These are phyloP conservation scores for Zizania palustris DNA, from an alignment of 202 grass and related monocot genomes.

Conservation along the genomic window DNA sequence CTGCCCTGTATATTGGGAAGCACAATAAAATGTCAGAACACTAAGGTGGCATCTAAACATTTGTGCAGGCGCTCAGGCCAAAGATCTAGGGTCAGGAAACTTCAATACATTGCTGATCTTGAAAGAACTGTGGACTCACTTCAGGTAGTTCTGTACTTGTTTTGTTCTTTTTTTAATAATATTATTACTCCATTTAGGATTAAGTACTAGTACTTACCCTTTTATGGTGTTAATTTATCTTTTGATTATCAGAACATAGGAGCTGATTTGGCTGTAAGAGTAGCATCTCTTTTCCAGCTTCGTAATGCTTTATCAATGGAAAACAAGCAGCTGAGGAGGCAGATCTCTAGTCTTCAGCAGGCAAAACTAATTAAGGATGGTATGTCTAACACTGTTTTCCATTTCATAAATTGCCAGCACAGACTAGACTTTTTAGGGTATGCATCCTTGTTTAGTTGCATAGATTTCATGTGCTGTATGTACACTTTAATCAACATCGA, in stretches of 20 bases:
- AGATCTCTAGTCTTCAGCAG: conserved; percentile 72
- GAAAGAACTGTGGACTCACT: conserved; percentile 86
- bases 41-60: conserved; percentile 24
- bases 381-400: conserved; percentile 39
- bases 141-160: conserved; percentile 48
- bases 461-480: not conserved
- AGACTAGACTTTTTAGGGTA: conserved; percentile 12
- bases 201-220: not conserved
- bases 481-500: not conserved
- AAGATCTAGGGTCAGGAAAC: conserved; percentile 95
- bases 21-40: not conserved
- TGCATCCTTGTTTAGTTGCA: conserved; percentile 11
- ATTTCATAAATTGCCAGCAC: conserved; percentile 12
- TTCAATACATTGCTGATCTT: conserved; percentile 98
- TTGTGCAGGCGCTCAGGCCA: conserved; percentile 85
- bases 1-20: not conserved
- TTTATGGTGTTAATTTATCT: conserved; percentile 21
- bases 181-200: conserved; percentile 14
- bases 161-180: too few species aligned
- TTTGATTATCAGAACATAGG: conserved; percentile 67
- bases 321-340: conserved; percentile 80
- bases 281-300: conserved; percentile 84
- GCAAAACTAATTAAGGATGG: conserved; percentile 83
- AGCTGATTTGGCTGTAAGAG: conserved; percentile 78
- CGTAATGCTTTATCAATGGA: conserved; percentile 76